A percentile compares a stretch with the other conserved stretches of the same genome.
Evolutionary conservation across 768 basidiomycete species (phyloP).

Genomic region (Leccinum barrowsii): DNA sequence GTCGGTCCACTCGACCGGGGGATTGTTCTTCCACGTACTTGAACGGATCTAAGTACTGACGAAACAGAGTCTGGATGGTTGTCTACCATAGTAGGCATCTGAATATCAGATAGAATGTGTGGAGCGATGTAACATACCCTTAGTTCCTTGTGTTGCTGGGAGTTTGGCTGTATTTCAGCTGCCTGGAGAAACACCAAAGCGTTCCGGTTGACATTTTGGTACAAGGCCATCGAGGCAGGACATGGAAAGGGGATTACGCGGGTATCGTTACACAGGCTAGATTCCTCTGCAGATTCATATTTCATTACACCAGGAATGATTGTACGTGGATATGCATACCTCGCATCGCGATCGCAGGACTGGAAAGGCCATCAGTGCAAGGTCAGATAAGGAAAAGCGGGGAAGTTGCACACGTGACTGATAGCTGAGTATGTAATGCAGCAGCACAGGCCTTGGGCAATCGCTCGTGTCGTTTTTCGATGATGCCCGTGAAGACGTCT

Average conservation of each 20-base stretch:
- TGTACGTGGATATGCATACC: not conserved
- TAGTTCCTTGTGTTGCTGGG: constrained; percentile 7
- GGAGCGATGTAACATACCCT: not conserved
- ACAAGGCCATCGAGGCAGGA: not conserved
- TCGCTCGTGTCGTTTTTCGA: constrained; percentile 14
- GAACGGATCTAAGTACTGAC: constrained; percentile 6
- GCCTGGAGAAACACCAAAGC: not conserved
- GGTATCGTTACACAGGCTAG: not conserved
- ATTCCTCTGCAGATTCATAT: not conserved
- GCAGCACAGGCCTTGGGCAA: constrained; percentile 14
- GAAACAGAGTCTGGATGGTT: constrained; percentile 5
- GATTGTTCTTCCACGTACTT: constrained; percentile 19
- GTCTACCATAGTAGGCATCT: not conserved
- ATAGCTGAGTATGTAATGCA: constrained; percentile 5
- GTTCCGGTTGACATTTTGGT: not conserved
- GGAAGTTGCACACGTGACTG: constrained; percentile 14
- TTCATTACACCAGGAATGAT: not conserved
- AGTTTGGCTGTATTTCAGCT: not conserved
- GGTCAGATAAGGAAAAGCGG: not conserved
- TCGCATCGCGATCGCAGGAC: constrained; percentile 2
- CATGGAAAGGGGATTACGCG: constrained; percentile 4
- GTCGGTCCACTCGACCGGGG: constrained; percentile 2
- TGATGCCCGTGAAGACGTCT: constrained; percentile 25
- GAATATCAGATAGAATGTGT: not conserved
- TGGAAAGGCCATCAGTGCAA: not conserved